These are phyloP conservation scores for Penicillium flavigenum DNA, from an alignment of 495 filamentous ascomycete genomes.

Conservation along the genomic window DNA sequence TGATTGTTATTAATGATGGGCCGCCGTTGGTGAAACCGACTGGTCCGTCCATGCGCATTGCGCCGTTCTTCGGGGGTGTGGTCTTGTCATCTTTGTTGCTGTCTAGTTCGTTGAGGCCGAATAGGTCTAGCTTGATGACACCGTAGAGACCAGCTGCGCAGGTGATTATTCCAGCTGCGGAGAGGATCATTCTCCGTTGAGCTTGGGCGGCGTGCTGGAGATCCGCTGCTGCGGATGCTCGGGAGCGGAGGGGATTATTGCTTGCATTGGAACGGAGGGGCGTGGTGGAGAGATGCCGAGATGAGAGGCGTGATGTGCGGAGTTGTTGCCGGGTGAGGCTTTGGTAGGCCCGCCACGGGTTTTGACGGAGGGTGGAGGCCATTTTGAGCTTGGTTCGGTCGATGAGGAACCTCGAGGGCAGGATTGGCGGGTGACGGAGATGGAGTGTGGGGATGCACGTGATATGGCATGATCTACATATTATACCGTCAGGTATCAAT, in stretches of 20 bases:
- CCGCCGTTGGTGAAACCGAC: conserved; percentile 36
- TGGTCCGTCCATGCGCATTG: conserved; percentile 44
- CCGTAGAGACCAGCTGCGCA: conserved; percentile 42
- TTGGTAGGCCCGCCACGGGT: conserved; percentile 38
- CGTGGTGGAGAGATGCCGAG: conserved; percentile 31
- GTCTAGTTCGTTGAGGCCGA: conserved; percentile 32
- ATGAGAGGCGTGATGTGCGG: conserved; percentile 10
- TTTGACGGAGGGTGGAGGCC: conserved; percentile 27
- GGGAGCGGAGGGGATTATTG: conserved; percentile 34
- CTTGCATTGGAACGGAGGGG: conserved; percentile 29
- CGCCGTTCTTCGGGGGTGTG: conserved; percentile 11
- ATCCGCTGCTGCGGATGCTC: conserved; percentile 13
- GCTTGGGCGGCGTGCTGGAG: conserved; percentile 29
- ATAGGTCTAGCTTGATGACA: conserved; percentile 41
- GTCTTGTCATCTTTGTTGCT: conserved; percentile 11
- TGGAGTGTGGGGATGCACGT: conserved; percentile 30
- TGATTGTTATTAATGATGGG: conserved; percentile 41
- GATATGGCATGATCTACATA: conserved; percentile 22
- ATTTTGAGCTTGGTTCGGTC: conserved; percentile 22
- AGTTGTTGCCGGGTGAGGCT: conserved; percentile 32
- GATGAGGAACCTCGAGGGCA: conserved; percentile 9
- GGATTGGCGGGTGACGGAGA: conserved; percentile 16
- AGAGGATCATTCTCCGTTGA: conserved; percentile 36
- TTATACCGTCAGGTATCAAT: neutral
- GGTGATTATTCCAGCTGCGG: conserved; percentile 36